These are phyloP conservation scores for Blastobotrys chiropterorum DNA, from an alignment of 805 yeast genomes.

Conservation along the genomic window DNA sequence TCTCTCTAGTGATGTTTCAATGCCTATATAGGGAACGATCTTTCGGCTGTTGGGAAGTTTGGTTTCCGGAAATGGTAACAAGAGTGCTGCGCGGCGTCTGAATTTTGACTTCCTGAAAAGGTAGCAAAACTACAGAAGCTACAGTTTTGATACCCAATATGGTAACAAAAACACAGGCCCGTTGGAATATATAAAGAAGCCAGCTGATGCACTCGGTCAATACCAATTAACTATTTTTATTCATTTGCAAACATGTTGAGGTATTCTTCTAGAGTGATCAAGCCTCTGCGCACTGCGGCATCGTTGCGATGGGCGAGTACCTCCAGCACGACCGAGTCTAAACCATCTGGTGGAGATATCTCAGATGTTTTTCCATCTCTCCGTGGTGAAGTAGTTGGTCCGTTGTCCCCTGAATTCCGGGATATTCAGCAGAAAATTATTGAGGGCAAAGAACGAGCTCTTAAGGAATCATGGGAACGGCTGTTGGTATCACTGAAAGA, in stretches of 20 bases:
- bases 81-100: background rate
- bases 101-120: background rate
- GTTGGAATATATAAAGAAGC: background rate
- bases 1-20: background rate
- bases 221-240: background rate
- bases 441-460: background rate
- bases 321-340: background rate
- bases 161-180: background rate
- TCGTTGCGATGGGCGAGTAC: background rate
- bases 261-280: background rate
- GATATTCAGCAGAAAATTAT: conserved; percentile 10
- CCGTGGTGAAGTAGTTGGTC: conserved; percentile 10
- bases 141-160: background rate
- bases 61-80: background rate
- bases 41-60: background rate
- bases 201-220: background rate
- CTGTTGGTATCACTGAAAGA: conserved; percentile 5
- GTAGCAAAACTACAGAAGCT: background rate
- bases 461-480: conserved; percentile 7
- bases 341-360: conserved; percentile 9
- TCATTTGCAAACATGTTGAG: background rate
- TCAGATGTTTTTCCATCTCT: conserved; percentile 19
- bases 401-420: conserved; percentile 9
- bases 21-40: background rate
- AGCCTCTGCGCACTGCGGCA: background rate